A percentile compares a stretch with the other conserved stretches of the same genome.
Conservation (phyloP, 192 early-diverging fungal genomes). For the Linnemannia schmuckeri region DNA sequence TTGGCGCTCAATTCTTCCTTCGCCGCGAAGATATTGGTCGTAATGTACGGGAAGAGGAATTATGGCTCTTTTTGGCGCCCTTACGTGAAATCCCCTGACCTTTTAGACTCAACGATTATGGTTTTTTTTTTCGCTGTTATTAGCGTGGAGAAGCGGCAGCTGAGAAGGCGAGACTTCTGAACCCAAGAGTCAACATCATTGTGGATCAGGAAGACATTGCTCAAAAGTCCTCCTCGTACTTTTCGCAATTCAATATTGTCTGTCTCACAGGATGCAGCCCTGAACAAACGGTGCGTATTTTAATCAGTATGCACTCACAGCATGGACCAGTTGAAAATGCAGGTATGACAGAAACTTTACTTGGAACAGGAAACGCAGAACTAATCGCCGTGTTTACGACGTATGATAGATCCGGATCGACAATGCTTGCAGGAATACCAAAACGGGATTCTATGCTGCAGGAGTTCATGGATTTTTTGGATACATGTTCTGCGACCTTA, state of each 20-base stretch:
- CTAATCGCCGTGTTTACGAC: background rate
- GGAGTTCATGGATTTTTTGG: conserved; percentile 81
- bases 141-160: conserved; percentile 77
- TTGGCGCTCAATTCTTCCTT: conserved; percentile 85
- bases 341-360: background rate
- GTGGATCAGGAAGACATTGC: conserved; percentile 62
- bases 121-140: background rate
- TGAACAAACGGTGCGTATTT: conserved; percentile 56
- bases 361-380: too few species aligned
- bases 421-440: conserved; percentile 66
- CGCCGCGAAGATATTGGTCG: conserved; percentile 73
- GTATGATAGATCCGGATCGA: conserved; percentile 66
- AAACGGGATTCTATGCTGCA: conserved; percentile 76
- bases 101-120: conserved; percentile 4
- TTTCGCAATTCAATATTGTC: conserved; percentile 78
- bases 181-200: conserved; percentile 83
- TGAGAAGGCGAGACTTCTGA: conserved; percentile 76
- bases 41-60: conserved; percentile 68
- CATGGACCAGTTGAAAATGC: background rate
- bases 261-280: conserved; percentile 65
- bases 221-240: conserved; percentile 63
- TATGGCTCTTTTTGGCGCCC: background rate
- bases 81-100: background rate
- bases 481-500: conserved; percentile 90
- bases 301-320: background rate